Conservation (phyloP, 345 rosid genomes). For the Aethionema arabicum region DNA sequence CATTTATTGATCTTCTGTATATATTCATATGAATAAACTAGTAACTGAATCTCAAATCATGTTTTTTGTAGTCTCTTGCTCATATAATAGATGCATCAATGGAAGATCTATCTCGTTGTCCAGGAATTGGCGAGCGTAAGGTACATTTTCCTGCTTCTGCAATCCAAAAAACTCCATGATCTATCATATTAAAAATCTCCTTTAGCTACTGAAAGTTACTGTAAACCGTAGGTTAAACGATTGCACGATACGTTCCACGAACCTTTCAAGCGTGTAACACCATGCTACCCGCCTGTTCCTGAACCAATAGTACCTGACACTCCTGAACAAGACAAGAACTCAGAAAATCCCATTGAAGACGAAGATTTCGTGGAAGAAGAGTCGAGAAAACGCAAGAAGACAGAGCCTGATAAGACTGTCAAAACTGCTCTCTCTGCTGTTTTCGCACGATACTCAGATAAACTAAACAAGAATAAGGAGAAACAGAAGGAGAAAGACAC, state of each 20-base stretch:
- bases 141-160: conserved; percentile 32
- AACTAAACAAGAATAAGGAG: conserved; percentile 35
- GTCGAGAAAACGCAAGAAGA: conserved; percentile 49
- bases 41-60: conserved; percentile 1
- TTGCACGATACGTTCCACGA: conserved; percentile 90
- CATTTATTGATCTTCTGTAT: neutral
- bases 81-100: conserved; percentile 88
- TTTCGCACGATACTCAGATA: conserved; percentile 60
- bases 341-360: conserved; percentile 44
- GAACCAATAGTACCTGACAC: conserved; percentile 47
- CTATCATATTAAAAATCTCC: neutral
- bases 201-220: conserved; percentile 3
- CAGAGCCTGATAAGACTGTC: conserved; percentile 59
- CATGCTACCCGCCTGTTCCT: conserved; percentile 45
- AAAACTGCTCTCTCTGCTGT: conserved; percentile 79
- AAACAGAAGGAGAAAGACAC: conserved; percentile 14
- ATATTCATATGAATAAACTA: conserved; percentile 1
- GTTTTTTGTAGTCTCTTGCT: conserved; percentile 63
- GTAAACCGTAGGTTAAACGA: conserved; percentile 64
- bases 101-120: conserved; percentile 95
- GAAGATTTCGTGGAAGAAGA: conserved; percentile 50
- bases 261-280: conserved; percentile 75
- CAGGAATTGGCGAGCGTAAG: conserved; percentile 96
- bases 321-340: conserved; percentile 39
- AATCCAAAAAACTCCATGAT: neutral